Evolutionary conservation across 345 rosid species (phyloP), one percentile per base, ranked within the genome.

Genomic region (Adansonia digitata): DNA sequence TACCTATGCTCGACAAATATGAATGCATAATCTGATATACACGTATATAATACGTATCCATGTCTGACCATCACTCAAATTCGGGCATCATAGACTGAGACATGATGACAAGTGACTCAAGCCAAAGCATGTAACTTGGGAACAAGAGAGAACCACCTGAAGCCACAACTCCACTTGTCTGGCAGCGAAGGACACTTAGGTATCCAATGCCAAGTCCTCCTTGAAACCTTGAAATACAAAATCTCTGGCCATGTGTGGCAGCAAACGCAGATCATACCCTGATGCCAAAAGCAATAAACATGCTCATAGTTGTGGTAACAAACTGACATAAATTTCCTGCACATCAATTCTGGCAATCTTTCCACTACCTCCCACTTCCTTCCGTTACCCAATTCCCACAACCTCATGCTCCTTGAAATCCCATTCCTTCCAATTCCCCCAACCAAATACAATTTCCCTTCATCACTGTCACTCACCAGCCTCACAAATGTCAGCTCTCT

Each of bases 201-300:
- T 62, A 92, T 77, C 97, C 98, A 94, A 68, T 92, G 97, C 98
- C 98, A 92, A 2, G 91, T 91, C 81, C 85, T 83, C 74, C 88
- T 84, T 1, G 90, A 82, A 24, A 88, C 81, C 87, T 81, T 89
- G 73, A 77, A 94, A 62, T 88, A 94, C 76, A 94, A 76, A 71
- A 94, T 86, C 91, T 94, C 98, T 7, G 98, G 97, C 98, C 98
- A 94, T 4, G 90, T 90, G 24, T 92, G 89, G 82, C 98, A 94
- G 90, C 94, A 92, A 18, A 92, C 78, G 73, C 95, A 92, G 8
- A 94, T 82, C 89, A 88, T 86, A 7, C 87, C 97, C 24, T 81
- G 85, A 40, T 94, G 98, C 95, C 97, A 94, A 24, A 94, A 67
- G 74, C 97, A 91, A 46, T 91, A 89, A n/a, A 92, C 92, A 65